phyloP scores from a whole-genome alignment of 176 grass and related monocot species.

The Ensete glaucum region DNA sequence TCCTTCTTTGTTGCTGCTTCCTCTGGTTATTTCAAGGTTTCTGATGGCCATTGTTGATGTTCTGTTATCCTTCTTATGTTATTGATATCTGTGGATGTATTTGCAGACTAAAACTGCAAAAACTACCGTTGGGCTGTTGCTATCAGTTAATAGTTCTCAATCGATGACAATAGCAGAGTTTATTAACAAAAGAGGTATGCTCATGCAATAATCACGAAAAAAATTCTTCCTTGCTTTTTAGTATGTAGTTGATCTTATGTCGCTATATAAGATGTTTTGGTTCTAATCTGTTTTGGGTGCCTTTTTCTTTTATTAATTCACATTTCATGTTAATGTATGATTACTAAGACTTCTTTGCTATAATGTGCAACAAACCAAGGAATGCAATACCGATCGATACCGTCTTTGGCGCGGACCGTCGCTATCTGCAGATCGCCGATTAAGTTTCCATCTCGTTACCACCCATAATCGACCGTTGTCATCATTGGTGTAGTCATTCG shows the following conservation, averaged over 20 bases:
- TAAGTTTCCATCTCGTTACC: too few species aligned
- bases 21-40: not conserved
- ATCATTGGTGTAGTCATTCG: too few species aligned
- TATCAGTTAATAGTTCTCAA: conserved; percentile 67
- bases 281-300: not conserved
- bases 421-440: too few species aligned
- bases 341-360: too few species aligned
- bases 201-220: not conserved
- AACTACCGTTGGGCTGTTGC: conserved; percentile 55
- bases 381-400: too few species aligned
- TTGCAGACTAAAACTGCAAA: conserved; percentile 89
- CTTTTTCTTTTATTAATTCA: too few species aligned
- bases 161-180: conserved; percentile 73
- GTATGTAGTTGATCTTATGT: not conserved
- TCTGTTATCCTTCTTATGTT: not conserved
- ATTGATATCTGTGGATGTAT: not conserved
- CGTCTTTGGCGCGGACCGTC: too few species aligned
- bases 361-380: too few species aligned
- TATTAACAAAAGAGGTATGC: conserved; percentile 80
- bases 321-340: too few species aligned
- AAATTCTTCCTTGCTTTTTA: not conserved
- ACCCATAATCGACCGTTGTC: too few species aligned
- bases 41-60: not conserved
- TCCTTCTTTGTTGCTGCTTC: not conserved
- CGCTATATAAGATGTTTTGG: too few species aligned